Base-by-base conservation (phyloP, 1,139 yeast genomes). In the Yamadazyma jaroonii region DNA sequence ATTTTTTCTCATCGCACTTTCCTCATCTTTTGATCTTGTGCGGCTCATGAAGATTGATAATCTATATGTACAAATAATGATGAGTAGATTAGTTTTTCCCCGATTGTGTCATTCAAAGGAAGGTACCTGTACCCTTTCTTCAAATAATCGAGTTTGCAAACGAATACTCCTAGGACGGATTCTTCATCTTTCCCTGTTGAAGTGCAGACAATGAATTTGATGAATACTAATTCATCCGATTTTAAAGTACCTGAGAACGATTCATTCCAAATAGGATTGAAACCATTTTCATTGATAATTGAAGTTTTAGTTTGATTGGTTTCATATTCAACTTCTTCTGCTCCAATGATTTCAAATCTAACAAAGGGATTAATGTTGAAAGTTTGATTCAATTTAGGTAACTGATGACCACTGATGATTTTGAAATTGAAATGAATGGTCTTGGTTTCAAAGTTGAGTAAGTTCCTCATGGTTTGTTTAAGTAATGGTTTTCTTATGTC, bases 191-290 rank as follows among this genome's bases (percentile, higher is more conserved):
- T 47, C 2, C 47, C 59, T 1, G 57, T 50, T 11, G 34, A 37
- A n/a, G 41, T 37, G 26, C 44, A 31, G 2, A 67, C 47, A 2
- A 61, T 52, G 34, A 71, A 55, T 35, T 59, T 59, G 6, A 69
- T 40, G 46, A 71, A 72, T 2, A 64, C 56, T 13, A 70, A 50
- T 28, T 62, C 65, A 27, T 61, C 52, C 4, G 76, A 61, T 2
- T 58, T 25, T 9, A 83, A 52, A 0, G 53, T 56, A 2, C 85
- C 74, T 17, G 60, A 52, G 43, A 81, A 72, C 4, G 55, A 57
- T 35, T 75, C 69, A 48, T 83, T 77, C 96, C 96, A 89, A 2
- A 73, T 62, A 0, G 97, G 97, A 56, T 85, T 89, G 59, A 86
- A 88, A 0, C 97, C 96, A 57, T 89, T 88, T 37, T 73, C 72